Base-by-base conservation (phyloP, 106 monocot species). In the Allium fistulosum region DNA sequence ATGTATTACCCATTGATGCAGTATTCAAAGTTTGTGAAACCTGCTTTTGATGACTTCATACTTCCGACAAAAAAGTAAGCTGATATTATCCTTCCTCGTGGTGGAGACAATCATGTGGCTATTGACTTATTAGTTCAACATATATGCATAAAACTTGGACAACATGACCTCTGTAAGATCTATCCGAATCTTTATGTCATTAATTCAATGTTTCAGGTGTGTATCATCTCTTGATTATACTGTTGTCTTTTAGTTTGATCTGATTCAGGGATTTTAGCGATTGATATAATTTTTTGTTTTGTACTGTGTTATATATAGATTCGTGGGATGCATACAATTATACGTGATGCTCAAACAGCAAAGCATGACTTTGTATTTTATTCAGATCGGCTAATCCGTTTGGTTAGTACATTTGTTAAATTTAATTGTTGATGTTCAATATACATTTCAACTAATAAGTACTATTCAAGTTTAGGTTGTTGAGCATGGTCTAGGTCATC, bases 341-440 rank as follows among this genome's bases (percentile, higher is more conserved):
- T 90, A 71, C 89, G 85, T 49, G 82, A 90, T 78, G 78, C 72
- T 11, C 57, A 80, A 28, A 77, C 82, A 62, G 55, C 77, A 18
- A 90, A 66, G 16, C 85, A 82, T 82, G 89, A 90, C 67, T 90
- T 85, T 61, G 78, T 90, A 75, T 90, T 90, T 68, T 90, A 90
- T 72, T 57, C 89, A 65, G 89, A 90, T 74, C 77, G 89, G n/a
- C 63, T 90, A 63, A 90, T 90, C 64, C 89, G 89, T n/a, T 63
- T 90, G 82, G 53, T 37, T 37, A 37, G 37, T 37, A 37, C 37
- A 5, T 22, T 22, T 22, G 37, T 37, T 2, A 37, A 37, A 37
- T 37, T 37, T 37, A 37, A 37, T 37, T 37, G 5, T 37, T 37
- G 4, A 37, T 37, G 1, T 37, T 37, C 37, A 37, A 1, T 37